Conservation (phyloP, 805 yeast species). For the Teunomyces aglyptinius region DNA sequence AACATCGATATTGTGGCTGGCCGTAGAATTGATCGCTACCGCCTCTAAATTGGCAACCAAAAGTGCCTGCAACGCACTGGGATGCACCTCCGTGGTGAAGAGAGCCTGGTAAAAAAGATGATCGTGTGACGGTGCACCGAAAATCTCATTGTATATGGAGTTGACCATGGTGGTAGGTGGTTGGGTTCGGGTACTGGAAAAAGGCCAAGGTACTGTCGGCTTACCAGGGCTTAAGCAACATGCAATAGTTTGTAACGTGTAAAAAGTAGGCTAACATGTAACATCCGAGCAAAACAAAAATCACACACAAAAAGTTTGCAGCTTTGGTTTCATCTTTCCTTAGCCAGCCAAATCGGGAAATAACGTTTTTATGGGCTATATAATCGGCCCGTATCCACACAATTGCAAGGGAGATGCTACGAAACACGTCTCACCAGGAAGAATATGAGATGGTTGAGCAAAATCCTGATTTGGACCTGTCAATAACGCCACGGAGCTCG, state of each 20-base stretch:
- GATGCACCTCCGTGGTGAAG: slow-evolving; percentile 24
- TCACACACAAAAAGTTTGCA: not conserved
- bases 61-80: slow-evolving; percentile 20
- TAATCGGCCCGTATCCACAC: not conserved
- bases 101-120: slow-evolving; percentile 19
- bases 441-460: slow-evolving; percentile 22
- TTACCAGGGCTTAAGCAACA: not conserved
- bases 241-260: no score
- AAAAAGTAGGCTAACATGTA: no score
- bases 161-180: slow-evolving; percentile 9
- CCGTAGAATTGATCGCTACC: slow-evolving; percentile 37
- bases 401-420: slow-evolving; percentile 1
- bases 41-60: slow-evolving; percentile 20
- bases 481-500: slow-evolving; percentile 1
- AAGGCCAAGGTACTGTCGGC: not conserved
- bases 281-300: no score
- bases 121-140: slow-evolving; percentile 17
- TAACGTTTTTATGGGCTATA: not conserved
- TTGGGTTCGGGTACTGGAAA: not conserved
- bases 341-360: not conserved
- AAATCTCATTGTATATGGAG: slow-evolving; percentile 22
- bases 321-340: not conserved
- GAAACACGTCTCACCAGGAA: slow-evolving; percentile 6
- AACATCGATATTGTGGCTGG: slow-evolving; percentile 8
- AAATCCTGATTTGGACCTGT: slow-evolving; percentile 3